Evolutionary conservation across 2,329 filamentous ascomycete genomes (phyloP).

Genomic region (Capronia coronata): DNA sequence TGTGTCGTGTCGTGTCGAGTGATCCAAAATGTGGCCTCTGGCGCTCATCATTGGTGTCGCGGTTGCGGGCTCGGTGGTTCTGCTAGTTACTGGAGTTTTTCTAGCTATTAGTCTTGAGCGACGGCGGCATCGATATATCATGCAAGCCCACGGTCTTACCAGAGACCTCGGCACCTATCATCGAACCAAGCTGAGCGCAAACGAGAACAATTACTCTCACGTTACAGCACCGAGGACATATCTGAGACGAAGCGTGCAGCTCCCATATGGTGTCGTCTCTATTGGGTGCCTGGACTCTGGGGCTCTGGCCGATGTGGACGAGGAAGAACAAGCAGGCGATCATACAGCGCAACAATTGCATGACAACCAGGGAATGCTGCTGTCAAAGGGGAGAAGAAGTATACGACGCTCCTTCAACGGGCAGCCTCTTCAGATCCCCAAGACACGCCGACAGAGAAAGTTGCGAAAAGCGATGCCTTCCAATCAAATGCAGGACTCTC

Average conservation of each 20-base stretch:
- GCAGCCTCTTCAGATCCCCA: conserved; percentile 33
- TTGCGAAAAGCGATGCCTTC: conserved; percentile 29
- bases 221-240: conserved; percentile 13
- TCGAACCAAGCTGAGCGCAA: conserved; percentile 22
- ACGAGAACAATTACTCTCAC: conserved; percentile 22
- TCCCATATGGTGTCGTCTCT: conserved; percentile 11
- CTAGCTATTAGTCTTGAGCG: conserved; percentile 20
- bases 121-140: conserved; percentile 15
- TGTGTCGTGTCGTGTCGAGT: conserved; percentile 1
- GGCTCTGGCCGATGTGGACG: conserved; percentile 18
- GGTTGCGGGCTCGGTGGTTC: conserved; percentile 11
- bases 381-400: conserved; percentile 9
- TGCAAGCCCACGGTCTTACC: conserved; percentile 14
- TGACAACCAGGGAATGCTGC: conserved; percentile 28
- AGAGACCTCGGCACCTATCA: conserved; percentile 21
- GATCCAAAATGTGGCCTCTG: conserved; percentile 24
- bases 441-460: conserved; percentile 32
- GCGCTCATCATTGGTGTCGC: conserved; percentile 21
- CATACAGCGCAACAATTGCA: conserved; percentile 26
- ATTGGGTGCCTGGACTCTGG: conserved; percentile 1
- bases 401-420: conserved; percentile 29
- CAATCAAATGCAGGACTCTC: conserved; percentile 31
- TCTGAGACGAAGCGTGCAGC: conserved; percentile 20
- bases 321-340: conserved; percentile 13
- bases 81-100: conserved; percentile 16